A percentile compares a stretch with the other conserved stretches of the same genome.
Conservation (phyloP, 1,139 yeast species). For the Saccharomycopsis hybrid region DNA sequence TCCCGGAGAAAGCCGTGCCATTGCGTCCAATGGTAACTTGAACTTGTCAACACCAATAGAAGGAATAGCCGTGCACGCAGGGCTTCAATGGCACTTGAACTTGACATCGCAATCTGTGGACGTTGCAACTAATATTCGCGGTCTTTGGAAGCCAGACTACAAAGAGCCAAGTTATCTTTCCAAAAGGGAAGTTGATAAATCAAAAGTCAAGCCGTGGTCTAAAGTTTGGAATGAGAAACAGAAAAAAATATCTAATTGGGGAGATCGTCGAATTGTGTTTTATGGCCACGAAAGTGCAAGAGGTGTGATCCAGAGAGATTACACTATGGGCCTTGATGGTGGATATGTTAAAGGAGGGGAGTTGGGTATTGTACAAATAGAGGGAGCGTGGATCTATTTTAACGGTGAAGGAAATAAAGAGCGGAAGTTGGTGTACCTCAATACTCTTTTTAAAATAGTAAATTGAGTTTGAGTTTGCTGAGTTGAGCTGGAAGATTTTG, state of each 20-base stretch:
- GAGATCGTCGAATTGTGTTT: constrained; percentile 48
- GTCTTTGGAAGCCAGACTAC: constrained; percentile 51
- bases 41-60: constrained; percentile 28
- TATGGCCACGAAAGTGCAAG: constrained; percentile 88
- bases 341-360: constrained; percentile 75
- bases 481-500: too few species aligned
- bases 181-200: constrained; percentile 33
- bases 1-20: background rate
- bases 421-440: too few species aligned
- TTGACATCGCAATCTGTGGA: constrained; percentile 56
- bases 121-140: constrained; percentile 56
- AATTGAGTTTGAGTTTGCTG: too few species aligned
- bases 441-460: too few species aligned
- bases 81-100: constrained; percentile 55
- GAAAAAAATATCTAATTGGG: constrained; percentile 28
- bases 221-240: constrained; percentile 53
- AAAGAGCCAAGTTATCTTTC: constrained; percentile 50
- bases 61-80: constrained; percentile 77
- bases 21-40: background rate
- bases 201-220: constrained; percentile 54
- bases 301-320: constrained; percentile 62
- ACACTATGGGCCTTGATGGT: constrained; percentile 73
- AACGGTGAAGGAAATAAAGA: too few species aligned
- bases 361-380: constrained; percentile 65
- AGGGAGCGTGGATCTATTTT: too few species aligned